Conservation (phyloP, 345 rosid genomes). For the Brassica juncea region DNA sequence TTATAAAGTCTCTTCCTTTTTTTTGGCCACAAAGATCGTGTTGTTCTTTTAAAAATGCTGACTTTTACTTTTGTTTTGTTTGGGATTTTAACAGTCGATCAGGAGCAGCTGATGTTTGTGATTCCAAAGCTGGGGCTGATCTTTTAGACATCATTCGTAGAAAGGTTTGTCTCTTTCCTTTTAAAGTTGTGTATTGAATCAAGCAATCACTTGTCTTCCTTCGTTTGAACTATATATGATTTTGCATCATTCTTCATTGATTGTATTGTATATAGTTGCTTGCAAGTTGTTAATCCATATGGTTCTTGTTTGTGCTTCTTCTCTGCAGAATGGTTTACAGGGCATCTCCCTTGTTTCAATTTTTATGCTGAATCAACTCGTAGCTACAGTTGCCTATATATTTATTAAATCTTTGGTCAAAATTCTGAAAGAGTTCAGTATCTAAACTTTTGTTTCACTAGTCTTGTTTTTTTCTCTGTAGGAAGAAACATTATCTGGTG, state of each 20-base stretch:
- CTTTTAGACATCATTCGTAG: constrained; percentile 62
- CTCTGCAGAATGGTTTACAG: neutral
- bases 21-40: neutral
- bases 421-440: neutral
- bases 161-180: constrained; percentile 43
- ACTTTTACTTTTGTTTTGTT: neutral
- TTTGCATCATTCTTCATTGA: neutral
- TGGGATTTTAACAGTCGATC: constrained; percentile 27
- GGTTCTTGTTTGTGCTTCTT: neutral
- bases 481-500: constrained; percentile 45
- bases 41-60: neutral
- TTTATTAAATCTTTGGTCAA: neutral
- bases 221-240: neutral
- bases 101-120: constrained; percentile 47
- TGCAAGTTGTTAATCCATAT: neutral
- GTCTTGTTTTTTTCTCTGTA: constrained; percentile 23
- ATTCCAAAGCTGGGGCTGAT: constrained; percentile 58
- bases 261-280: neutral
- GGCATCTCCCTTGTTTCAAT: neutral
- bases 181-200: neutral
- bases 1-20: constrained; percentile 1
- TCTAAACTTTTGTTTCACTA: neutral
- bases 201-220: neutral
- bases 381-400: neutral
- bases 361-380: neutral